Percentiles rank a stretch among this genome's conserved stretches.
phyloP scores from a whole-genome alignment of 805 yeast genomes.

The Candida hispaniensis region DNA sequence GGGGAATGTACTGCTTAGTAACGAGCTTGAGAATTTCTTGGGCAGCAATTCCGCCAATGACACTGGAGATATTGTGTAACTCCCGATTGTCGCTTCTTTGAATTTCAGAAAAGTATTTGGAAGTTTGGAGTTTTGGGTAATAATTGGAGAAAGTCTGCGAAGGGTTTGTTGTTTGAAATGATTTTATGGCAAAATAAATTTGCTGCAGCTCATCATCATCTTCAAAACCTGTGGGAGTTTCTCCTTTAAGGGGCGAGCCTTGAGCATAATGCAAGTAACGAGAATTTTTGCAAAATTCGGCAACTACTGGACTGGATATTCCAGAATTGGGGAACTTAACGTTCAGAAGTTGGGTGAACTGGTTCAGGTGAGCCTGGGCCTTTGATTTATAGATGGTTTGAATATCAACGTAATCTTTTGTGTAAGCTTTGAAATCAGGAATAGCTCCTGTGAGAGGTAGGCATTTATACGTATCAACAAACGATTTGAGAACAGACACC shows the following conservation, averaged over 20 bases:
- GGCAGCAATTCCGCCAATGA: slow-evolving; percentile 76
- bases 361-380: slow-evolving; percentile 39
- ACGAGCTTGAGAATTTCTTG: slow-evolving; percentile 72
- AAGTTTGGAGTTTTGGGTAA: slow-evolving; percentile 20
- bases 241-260: slow-evolving; percentile 29
- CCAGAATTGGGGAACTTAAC: slow-evolving; percentile 23
- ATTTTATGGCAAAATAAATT: slow-evolving; percentile 23
- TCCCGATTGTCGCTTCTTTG: slow-evolving; percentile 33
- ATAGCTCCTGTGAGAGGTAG: slow-evolving; percentile 66
- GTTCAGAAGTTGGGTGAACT: slow-evolving; percentile 32
- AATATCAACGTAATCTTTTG: slow-evolving; percentile 47
- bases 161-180: slow-evolving; percentile 10
- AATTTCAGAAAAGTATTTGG: slow-evolving; percentile 16
- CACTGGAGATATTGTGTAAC: slow-evolving; percentile 49
- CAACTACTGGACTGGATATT: slow-evolving; percentile 32
- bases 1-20: slow-evolving; percentile 72
- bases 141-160: no score
- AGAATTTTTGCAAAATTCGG: slow-evolving; percentile 52
- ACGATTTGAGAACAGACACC: slow-evolving; percentile 43
- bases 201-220: slow-evolving; percentile 20
- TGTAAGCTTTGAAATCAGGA: slow-evolving; percentile 84
- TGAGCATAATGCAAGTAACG: slow-evolving; percentile 40
- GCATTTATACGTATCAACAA: slow-evolving; percentile 31
- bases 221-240: slow-evolving; percentile 5
- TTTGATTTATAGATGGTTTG: slow-evolving; percentile 48